Base-by-base conservation (phyloP, 352 stramenopile genomes). In the Globisporangium abappressorium region DNA sequence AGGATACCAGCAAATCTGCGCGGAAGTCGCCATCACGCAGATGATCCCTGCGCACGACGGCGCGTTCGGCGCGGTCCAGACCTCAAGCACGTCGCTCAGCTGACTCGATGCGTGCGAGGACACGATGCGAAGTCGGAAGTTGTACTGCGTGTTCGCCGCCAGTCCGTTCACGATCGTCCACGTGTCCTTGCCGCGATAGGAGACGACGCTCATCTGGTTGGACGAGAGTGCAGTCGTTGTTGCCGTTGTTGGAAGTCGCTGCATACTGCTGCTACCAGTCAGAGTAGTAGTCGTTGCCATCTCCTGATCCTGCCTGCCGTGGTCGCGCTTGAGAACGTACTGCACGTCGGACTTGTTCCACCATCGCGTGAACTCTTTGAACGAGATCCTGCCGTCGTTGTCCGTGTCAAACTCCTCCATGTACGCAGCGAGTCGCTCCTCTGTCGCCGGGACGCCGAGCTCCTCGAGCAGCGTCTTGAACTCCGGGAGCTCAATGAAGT, bases 281-380 rank as follows among this genome's bases (percentile, higher is more conserved):
- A 15, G 61, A 43, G 22, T 66, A 14, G 4, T 41, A 62, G 43
- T 34, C 5, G 20, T n/a, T 9, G 11, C 22, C 33, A 8, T 49
- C 33, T 14, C 20, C 70, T 33, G 55, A n/a, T 53, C 33, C 51
- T 41, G 54, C 18, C 24, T 69, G 11, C 79, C 78, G 6, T 65
- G 54, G 53, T 86, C 81, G 12, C 87, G 83, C 78, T 95, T 97
- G 64, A 97, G 65, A 14, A 96, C 85, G 67, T 92, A 97, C 47
- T 90, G 83, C 2, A 95, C 85, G 54, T 93, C 83, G 0, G 81
- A 68, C 6, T 82, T 77, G 57, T 73, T 91, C 93, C 93, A 98
- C 92, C 93, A 98, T 20, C 72, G 69, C 43, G 82, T 85, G 59
- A 98, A 98, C 70, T 98, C 87, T 2, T 81, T 51, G 56, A 94